Evolutionary conservation across 2,329 filamentous ascomycete species (phyloP).

Genomic region (Claviceps spartinae): DNA sequence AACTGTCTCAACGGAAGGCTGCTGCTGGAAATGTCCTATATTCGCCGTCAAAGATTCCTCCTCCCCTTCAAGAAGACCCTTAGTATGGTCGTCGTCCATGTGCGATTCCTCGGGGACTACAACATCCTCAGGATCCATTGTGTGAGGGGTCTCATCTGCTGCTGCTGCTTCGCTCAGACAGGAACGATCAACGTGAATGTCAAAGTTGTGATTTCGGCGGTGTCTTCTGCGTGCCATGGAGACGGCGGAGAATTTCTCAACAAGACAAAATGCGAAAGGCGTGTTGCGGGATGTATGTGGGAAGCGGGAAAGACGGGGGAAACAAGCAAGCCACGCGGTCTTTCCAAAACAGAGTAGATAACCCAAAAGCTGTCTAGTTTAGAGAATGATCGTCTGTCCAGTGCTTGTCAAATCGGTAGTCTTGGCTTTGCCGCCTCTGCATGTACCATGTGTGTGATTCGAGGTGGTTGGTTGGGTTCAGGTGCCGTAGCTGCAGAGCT

Average conservation of each 20-base stretch:
- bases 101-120: background rate
- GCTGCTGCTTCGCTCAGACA: slow-evolving; percentile 21
- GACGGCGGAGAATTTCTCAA: background rate
- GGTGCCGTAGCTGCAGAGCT: slow-evolving; percentile 5
- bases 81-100: background rate
- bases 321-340: background rate
- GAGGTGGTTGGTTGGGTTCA: slow-evolving; percentile 17
- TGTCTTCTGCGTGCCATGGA: slow-evolving; percentile 15
- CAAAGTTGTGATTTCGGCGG: slow-evolving; percentile 27
- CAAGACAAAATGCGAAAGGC: background rate
- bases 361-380: background rate
- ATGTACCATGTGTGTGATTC: slow-evolving; percentile 13
- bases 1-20: slow-evolving; percentile 1
- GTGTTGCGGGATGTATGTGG: background rate
- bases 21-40: background rate
- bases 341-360: background rate
- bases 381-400: background rate
- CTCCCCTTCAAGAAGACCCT: background rate
- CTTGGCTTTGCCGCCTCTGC: slow-evolving; percentile 1
- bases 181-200: slow-evolving; percentile 34
- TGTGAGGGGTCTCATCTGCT: slow-evolving; percentile 5
- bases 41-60: background rate
- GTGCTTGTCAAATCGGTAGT: background rate
- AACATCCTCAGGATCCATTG: slow-evolving; percentile 4
- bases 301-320: background rate